A percentile compares a stretch with the other conserved stretches of the same genome.
Conservation (phyloP, 2,329 filamentous ascomycete genomes). For the Colletotrichum tabaci region DNA sequence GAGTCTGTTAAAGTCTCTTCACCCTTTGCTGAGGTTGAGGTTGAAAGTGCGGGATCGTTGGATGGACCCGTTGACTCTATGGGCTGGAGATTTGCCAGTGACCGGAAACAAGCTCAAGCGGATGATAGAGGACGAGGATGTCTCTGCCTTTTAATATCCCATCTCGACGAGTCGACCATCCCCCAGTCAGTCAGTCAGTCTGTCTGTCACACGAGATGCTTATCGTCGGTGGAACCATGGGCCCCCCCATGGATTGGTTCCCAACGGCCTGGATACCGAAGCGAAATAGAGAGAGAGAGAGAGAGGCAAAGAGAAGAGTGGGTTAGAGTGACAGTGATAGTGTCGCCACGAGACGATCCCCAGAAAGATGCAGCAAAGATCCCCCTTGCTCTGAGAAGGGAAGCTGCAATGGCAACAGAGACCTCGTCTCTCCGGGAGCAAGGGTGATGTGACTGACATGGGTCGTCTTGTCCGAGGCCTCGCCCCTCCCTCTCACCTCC, state of each 20-base stretch:
- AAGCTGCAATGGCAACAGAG: constrained; percentile 11
- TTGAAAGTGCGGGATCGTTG: constrained; percentile 14
- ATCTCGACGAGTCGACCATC: constrained; percentile 1
- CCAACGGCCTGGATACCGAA: constrained; percentile 34
- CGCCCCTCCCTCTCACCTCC: neutral
- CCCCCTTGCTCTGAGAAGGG: constrained; percentile 16
- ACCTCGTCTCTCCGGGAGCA: constrained; percentile 9
- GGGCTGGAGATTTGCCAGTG: constrained; percentile 40
- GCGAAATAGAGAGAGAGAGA: neutral
- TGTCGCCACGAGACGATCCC: constrained; percentile 37
- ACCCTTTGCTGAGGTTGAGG: constrained; percentile 22
- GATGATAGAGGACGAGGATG: constrained; percentile 15
- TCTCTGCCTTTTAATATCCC: constrained; percentile 32
- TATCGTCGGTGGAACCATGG: constrained; percentile 29
- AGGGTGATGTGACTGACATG: constrained; percentile 31
- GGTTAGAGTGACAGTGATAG: constrained; percentile 18
- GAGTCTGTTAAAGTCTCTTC: constrained; percentile 24
- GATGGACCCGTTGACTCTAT: constrained; percentile 32
- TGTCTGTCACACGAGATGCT: constrained; percentile 10
- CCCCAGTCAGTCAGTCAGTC: neutral
- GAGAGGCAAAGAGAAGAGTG: neutral
- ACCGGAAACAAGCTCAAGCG: constrained; percentile 28
- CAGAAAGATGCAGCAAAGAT: constrained; percentile 1
- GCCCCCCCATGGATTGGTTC: neutral
- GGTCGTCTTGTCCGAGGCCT: constrained; percentile 31